Base-by-base conservation (phyloP, 2,329 filamentous ascomycete species). In the Escovopsis sp. region DNA sequence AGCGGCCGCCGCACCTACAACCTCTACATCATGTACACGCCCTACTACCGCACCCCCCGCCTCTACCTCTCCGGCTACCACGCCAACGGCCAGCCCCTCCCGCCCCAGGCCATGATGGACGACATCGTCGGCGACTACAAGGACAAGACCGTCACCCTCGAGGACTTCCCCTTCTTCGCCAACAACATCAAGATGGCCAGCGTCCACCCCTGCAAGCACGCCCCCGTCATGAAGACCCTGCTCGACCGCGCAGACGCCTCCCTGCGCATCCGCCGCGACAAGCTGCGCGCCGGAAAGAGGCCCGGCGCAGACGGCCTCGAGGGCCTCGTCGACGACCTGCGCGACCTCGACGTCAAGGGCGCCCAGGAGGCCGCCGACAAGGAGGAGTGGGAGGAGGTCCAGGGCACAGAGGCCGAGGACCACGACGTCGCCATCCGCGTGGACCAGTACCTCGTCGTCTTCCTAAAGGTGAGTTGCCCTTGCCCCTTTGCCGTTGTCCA, bases 101-200 rank as follows among this genome's bases (percentile, higher is more conserved):
- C 82, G 4, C 87, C 87, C 3, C 74, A 82, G 41, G 70, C 81
- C 41, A 94, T 94, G 87, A 93, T 94, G 84, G 85, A 94, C 62
- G 87, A 94, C 59, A 94, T 94, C 44, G 84, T 94, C 33, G 87
- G 88, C 48, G 87, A 94, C 67, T 94, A 94, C 70, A 93, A 93
- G 59, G 87, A 94, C 68, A 98, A 98, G 71, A 98, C 91, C 0
- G 91, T 98, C 47, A 98, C 91, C 2, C 78, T 96, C 45, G 91
- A 98, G 60, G 87, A 95, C 63, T 98, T 98, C 59, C 87, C 86
- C 38, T 95, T 94, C 68, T 91, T 93, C 59, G 83, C 85, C 50
- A 82, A 85, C 56, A 81, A 80, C 53, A 78, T 95, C 59, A 94
- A 95, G 69, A 98, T 95, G 76, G 91, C 89, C 32, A 91, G 83